Conservation (phyloP, 1,284 basidiomycete species). For the Sanghuangporus sanghuang region DNA sequence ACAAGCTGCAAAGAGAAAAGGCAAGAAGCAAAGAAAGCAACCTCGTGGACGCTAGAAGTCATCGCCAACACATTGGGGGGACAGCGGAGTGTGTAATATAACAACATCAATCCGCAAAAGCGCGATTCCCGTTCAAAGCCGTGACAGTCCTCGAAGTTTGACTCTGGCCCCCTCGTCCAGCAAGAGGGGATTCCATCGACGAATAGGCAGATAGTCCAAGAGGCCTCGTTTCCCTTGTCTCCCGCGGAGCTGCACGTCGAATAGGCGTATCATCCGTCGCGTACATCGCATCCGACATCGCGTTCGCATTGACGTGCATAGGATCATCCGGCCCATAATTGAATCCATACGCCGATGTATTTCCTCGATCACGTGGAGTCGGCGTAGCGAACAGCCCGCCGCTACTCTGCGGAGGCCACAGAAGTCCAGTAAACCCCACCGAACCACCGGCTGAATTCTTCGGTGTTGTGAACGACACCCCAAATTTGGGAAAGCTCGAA, state of each 20-base stretch:
- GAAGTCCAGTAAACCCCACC: neutral
- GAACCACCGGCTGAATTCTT: conserved; percentile 7
- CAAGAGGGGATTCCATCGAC: neutral
- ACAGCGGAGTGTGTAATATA: neutral
- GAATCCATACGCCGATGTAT: conserved; percentile 3
- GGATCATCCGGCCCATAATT: neutral
- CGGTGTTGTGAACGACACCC: conserved; percentile 9
- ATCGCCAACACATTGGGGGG: neutral
- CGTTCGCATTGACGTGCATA: neutral
- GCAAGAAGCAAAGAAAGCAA: neutral
- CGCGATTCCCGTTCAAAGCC: neutral
- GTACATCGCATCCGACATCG: conserved; percentile 5
- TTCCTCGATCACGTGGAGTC: neutral
- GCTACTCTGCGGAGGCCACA: conserved; percentile 10
- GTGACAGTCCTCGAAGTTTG: neutral
- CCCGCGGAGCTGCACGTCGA: conserved; percentile 6
- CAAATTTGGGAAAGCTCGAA: neutral
- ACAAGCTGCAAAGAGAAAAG: neutral
- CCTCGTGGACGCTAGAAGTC: neutral
- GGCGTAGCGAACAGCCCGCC: conserved; percentile 9
- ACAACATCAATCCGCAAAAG: too few relatives aligned
- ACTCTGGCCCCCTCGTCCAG: neutral
- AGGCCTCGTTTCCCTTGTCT: neutral
- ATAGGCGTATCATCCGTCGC: conserved; percentile 17
- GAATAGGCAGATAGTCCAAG: neutral